Base-by-base conservation (phyloP, 2,329 filamentous ascomycete species). In the Sarocladium brachiariae region DNA sequence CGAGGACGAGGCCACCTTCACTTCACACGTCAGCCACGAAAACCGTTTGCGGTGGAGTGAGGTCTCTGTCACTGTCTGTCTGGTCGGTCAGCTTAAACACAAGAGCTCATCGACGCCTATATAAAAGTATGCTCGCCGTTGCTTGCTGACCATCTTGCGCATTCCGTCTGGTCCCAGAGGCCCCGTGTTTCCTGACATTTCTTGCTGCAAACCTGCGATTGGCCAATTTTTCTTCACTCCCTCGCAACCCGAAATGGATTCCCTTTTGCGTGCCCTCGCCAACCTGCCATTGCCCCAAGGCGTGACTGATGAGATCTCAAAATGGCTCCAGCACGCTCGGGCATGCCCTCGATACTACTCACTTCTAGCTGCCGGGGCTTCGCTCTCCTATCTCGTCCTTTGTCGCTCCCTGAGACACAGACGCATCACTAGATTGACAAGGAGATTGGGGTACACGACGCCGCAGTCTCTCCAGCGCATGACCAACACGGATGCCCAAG, bases 401-500 rank as follows among this genome's bases (percentile, higher is more conserved):
- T 46, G 41, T 19, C 41, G 41, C 10, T n/a, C 8, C 30, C 21
- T 46, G 27, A 21, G 41, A 31, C 16, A 27, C 23, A 27, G 41
- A 14, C 23, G 25, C 21, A 18, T 27, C 23, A 31, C 14, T 4
- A 11, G 9, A n/a, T 14, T 27, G 21, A 46, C 10, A 16, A 31
- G 25, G n/a, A n/a, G 23, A 10, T 27, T 27, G 14, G 24, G 24
- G 7, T 71, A 62, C 52, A 53, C 61, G 4, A 60, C 68, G 53
- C 67, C 69, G 11, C 55, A 54, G 8, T 70, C 70, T 4, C 50
- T 72, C 8, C 58, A 63, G 9, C 54, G 57, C 48, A 73, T 74
- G 71, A 72, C 68, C 14, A 65, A 67, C 37, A 54, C 65, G 53
- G 68, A 77, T 48, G 72, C 76, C 5, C 70, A 73, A 52, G 63